These are phyloP conservation scores for Fusarium sororula DNA, from an alignment of 2,329 filamentous ascomycete species.

Conservation along the genomic window DNA sequence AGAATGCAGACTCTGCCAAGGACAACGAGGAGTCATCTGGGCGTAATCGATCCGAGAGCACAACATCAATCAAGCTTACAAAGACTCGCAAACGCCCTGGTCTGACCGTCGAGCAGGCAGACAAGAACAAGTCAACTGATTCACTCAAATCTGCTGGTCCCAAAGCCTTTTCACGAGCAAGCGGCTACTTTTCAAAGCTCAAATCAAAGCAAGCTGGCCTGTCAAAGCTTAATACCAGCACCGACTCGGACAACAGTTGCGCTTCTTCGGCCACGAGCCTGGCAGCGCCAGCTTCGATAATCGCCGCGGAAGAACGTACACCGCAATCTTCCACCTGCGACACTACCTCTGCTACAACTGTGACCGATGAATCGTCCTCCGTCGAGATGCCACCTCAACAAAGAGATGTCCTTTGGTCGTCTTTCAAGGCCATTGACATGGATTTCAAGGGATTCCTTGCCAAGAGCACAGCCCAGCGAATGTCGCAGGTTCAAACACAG, in stretches of 20 bases:
- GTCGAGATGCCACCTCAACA: slow-evolving; percentile 54
- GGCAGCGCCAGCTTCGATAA: slow-evolving; percentile 53
- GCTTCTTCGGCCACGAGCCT: slow-evolving; percentile 59
- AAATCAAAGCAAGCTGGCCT: slow-evolving; percentile 54
- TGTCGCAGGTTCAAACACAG: slow-evolving; percentile 75
- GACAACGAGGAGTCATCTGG: slow-evolving; percentile 32
- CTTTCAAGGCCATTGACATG: slow-evolving; percentile 64
- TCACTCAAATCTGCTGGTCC: slow-evolving; percentile 49
- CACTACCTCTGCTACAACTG: slow-evolving; percentile 48
- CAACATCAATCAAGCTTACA: slow-evolving; percentile 37
- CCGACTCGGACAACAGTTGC: slow-evolving; percentile 55
- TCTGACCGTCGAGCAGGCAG: slow-evolving; percentile 40
- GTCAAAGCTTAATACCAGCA: slow-evolving; percentile 50
- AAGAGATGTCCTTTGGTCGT: slow-evolving; percentile 64
- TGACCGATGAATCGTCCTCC: slow-evolving; percentile 57
- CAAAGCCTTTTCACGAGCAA: slow-evolving; percentile 55
- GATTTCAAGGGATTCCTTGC: slow-evolving; percentile 67
- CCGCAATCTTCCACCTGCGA: slow-evolving; percentile 53
- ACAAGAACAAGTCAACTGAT: slow-evolving; percentile 44
- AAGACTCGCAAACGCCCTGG: slow-evolving; percentile 44
- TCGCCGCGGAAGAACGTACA: slow-evolving; percentile 46
- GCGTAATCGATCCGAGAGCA: slow-evolving; percentile 39
- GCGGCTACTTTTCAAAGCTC: slow-evolving; percentile 61
- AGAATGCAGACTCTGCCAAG: slow-evolving; percentile 39
- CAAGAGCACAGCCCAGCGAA: slow-evolving; percentile 78